Conservation (phyloP, 164 flowering plant genomes). For the Magnolia officinalis region DNA sequence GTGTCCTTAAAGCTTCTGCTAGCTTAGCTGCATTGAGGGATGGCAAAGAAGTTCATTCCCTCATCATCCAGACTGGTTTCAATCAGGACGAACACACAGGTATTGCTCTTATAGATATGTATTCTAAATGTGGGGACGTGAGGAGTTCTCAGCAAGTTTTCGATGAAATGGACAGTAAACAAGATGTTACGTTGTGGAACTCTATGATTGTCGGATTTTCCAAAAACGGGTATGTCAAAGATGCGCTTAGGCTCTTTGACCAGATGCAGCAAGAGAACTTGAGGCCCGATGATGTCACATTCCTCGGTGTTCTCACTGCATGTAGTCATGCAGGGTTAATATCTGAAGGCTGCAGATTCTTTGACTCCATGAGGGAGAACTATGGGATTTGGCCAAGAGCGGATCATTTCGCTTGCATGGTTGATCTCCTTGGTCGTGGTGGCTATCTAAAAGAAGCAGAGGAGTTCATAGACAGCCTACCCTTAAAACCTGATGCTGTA, state of each 20-base stretch:
- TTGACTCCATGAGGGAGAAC: slow-evolving; percentile 44
- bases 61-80: slow-evolving; percentile 57
- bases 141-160: slow-evolving; percentile 60
- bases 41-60: slow-evolving; percentile 63
- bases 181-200: slow-evolving; percentile 75
- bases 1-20: slow-evolving; percentile 72
- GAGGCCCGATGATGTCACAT: slow-evolving; percentile 75
- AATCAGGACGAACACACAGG: slow-evolving; percentile 54
- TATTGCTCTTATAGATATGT: slow-evolving; percentile 85
- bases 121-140: slow-evolving; percentile 90
- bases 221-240: slow-evolving; percentile 75
- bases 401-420: slow-evolving; percentile 81
- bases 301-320: slow-evolving; percentile 82
- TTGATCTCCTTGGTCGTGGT: slow-evolving; percentile 85
- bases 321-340: slow-evolving; percentile 82
- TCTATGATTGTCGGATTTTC: slow-evolving; percentile 86
- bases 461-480: slow-evolving; percentile 45
- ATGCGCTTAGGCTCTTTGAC: slow-evolving; percentile 52
- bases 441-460: slow-evolving; percentile 80
- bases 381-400: slow-evolving; percentile 53
- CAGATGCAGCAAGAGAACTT: slow-evolving; percentile 46
- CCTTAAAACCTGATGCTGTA: slow-evolving; percentile 55
- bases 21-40: slow-evolving; percentile 49
- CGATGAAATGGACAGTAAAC: slow-evolving; percentile 46
- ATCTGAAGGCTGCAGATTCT: slow-evolving; percentile 58